phyloP scores from a whole-genome alignment of 1,284 basidiomycete genomes.

The Leccinum subspadiceum region DNA sequence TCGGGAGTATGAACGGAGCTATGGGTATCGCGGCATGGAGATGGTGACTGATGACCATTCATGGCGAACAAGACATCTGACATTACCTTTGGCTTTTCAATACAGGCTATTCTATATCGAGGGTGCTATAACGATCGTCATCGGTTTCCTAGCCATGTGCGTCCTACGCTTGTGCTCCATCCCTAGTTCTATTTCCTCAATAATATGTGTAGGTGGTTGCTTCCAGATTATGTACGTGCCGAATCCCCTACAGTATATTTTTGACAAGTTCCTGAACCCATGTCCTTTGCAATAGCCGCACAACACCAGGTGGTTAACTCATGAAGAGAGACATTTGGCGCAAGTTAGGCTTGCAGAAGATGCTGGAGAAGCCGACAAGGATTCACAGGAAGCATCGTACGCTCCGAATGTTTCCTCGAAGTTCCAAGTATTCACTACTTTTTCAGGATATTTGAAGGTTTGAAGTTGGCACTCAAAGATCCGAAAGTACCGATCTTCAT shows the following conservation, averaged over 20 bases:
- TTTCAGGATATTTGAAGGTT: slow-evolving; percentile 46
- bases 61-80: slow-evolving; percentile 23
- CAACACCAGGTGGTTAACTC: slow-evolving; percentile 66
- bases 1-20: slow-evolving; percentile 47
- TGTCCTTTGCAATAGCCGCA: slow-evolving; percentile 40
- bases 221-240: slow-evolving; percentile 32
- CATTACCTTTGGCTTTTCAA: slow-evolving; percentile 46
- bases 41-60: slow-evolving; percentile 43
- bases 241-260: slow-evolving; percentile 10
- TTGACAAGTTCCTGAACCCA: slow-evolving; percentile 38
- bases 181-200: background rate
- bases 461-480: slow-evolving; percentile 49
- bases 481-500: slow-evolving; percentile 43
- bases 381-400: slow-evolving; percentile 53
- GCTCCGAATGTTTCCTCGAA: slow-evolving; percentile 14
- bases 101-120: slow-evolving; percentile 25
- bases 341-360: slow-evolving; percentile 72
- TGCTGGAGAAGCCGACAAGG: slow-evolving; percentile 65
- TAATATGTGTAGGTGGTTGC: slow-evolving; percentile 39
- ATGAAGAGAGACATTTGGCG: slow-evolving; percentile 60
- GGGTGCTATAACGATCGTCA: slow-evolving; percentile 52
- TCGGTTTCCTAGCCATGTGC: slow-evolving; percentile 57
- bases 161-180: slow-evolving; percentile 30
- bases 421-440: slow-evolving; percentile 19
- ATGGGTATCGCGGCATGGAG: slow-evolving; percentile 69